Percentiles rank a stretch among this genome's conserved stretches.
Conservation (phyloP, 257 asterid genomes). For the Fraxinus quadrangulata region DNA sequence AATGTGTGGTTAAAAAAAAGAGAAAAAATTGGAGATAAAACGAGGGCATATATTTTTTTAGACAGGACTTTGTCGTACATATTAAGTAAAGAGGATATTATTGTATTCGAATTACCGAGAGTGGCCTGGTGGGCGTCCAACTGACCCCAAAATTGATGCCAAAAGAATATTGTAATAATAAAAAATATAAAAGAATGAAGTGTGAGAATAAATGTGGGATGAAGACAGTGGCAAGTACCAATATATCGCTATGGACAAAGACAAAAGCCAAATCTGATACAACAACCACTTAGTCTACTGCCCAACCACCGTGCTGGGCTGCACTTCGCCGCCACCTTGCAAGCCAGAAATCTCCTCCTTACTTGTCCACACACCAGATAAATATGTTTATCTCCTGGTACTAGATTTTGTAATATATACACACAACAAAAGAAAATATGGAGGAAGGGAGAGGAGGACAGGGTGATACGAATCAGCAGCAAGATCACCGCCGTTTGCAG, state of each 20-base stretch:
- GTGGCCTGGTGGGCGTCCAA: slow-evolving; percentile 1
- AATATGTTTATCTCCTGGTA: neutral
- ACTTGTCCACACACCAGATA: neutral
- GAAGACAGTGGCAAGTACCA: neutral
- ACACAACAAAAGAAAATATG: slow-evolving; percentile 18
- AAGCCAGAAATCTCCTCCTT: neutral
- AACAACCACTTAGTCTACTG: neutral
- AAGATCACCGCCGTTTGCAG: slow-evolving; percentile 26
- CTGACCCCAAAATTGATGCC: neutral
- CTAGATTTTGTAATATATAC: neutral
- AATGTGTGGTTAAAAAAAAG: too few species aligned
- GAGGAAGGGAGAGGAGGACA: slow-evolving; percentile 33
- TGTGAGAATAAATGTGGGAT: neutral
- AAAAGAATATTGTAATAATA: neutral
- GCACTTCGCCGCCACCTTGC: neutral
- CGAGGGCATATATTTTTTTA: too few species aligned
- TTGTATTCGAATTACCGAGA: neutral
- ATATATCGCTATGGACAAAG: neutral
- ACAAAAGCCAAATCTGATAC: slow-evolving; percentile 5
- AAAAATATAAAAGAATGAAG: neutral
- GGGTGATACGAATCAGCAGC: slow-evolving; percentile 22
- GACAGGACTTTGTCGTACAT: neutral
- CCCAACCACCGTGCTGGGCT: neutral
- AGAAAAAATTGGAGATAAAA: too few species aligned
- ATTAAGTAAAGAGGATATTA: neutral